A percentile compares a stretch with the other conserved stretches of the same genome.
phyloP scores from a whole-genome alignment of 2,329 filamentous ascomycete species.

The Diaporthe sp. region DNA sequence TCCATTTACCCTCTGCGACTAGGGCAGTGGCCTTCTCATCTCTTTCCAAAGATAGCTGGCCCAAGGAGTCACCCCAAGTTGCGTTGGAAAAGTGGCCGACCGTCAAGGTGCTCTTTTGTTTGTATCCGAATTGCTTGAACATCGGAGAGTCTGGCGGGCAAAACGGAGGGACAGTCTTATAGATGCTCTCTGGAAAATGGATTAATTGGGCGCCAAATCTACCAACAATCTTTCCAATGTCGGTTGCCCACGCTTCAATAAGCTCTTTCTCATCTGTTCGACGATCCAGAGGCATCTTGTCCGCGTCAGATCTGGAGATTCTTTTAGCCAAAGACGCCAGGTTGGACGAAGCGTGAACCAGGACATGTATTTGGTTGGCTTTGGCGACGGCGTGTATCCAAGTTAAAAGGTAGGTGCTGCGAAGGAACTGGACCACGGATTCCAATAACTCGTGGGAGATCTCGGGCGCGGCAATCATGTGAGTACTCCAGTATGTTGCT shows the following conservation, averaged over 20 bases:
- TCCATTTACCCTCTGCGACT: slow-evolving; percentile 30
- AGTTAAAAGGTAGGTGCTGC: slow-evolving; percentile 39
- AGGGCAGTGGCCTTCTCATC: slow-evolving; percentile 38
- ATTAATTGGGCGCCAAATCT: slow-evolving; percentile 49
- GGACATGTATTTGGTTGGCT: slow-evolving; percentile 42
- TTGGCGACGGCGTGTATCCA: slow-evolving; percentile 51
- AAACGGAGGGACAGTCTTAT: slow-evolving; percentile 53
- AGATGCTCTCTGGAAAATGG: slow-evolving; percentile 49
- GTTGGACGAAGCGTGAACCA: slow-evolving; percentile 46
- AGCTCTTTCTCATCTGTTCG: slow-evolving; percentile 40
- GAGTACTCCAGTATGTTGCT: slow-evolving; percentile 17
- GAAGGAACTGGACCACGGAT: not conserved
- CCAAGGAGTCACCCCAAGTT: slow-evolving; percentile 46
- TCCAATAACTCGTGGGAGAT: not conserved
- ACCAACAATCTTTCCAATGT: slow-evolving; percentile 51
- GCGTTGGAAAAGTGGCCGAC: slow-evolving; percentile 39
- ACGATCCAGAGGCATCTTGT: not conserved
- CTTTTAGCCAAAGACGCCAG: slow-evolving; percentile 36
- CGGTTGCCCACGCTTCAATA: slow-evolving; percentile 49
- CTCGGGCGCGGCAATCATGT: not conserved
- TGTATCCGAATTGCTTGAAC: slow-evolving; percentile 48
- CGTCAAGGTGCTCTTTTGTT: slow-evolving; percentile 37
- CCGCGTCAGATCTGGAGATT: slow-evolving; percentile 35
- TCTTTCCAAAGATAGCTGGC: slow-evolving; percentile 40
- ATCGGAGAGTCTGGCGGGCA: slow-evolving; percentile 52